Conservation (phyloP, 2,329 filamentous ascomycete species). For the Mollisiaceae sp. region DNA sequence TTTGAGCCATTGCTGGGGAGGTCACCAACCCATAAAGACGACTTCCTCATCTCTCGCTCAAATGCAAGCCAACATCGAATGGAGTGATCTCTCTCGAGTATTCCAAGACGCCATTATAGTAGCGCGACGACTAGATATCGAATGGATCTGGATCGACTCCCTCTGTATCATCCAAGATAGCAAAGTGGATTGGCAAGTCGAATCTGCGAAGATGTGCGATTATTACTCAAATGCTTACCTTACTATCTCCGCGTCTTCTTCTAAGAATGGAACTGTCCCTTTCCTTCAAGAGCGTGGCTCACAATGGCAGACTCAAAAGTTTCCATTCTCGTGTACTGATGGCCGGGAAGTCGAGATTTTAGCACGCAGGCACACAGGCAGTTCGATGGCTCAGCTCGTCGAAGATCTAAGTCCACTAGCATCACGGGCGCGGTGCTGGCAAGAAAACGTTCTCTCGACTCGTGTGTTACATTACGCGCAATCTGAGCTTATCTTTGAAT, state of each 20-base stretch:
- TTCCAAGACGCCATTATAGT: conserved; percentile 40
- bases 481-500: conserved; percentile 19
- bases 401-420: conserved; percentile 16
- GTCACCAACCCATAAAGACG: conserved; percentile 18
- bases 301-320: conserved; percentile 13
- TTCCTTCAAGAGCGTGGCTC: conserved; percentile 16
- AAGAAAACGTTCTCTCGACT: conserved; percentile 20
- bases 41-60: conserved; percentile 9
- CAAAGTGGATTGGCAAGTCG: conserved; percentile 35
- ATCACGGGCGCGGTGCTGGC: conserved; percentile 18
- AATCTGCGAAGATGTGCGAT: conserved; percentile 34
- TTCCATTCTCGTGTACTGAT: conserved; percentile 13
- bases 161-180: conserved; percentile 41
- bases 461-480: conserved; percentile 18
- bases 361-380: conserved; percentile 17
- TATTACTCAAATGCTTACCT: conserved; percentile 36
- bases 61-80: conserved; percentile 16
- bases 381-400: conserved; percentile 17
- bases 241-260: conserved; percentile 31
- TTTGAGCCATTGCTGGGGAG: conserved; percentile 22
- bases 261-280: conserved; percentile 18
- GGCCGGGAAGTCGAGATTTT: conserved; percentile 15
- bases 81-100: conserved; percentile 12
- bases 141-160: conserved; percentile 38
- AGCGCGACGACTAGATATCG: conserved; percentile 34